Evolutionary conservation across 176 grass and related monocot species (phyloP).

Genomic region (Bromus sterilis): DNA sequence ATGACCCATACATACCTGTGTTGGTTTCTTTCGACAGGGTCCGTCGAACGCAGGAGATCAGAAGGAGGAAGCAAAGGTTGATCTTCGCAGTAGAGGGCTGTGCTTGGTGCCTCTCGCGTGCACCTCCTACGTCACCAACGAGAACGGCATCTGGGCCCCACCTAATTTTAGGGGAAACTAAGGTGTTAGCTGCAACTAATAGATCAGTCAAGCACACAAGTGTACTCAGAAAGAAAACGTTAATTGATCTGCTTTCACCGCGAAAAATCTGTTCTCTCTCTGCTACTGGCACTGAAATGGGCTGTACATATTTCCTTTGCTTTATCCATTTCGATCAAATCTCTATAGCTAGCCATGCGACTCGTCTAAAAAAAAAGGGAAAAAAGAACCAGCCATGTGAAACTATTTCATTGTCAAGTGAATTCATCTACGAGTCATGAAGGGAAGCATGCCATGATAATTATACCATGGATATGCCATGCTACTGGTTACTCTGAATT

Average conservation of each 20-base stretch:
- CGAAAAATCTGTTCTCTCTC: not conserved
- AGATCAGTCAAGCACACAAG: not conserved
- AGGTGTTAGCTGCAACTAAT: not conserved
- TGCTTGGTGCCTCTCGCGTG: slow-evolving; percentile 87
- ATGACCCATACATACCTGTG: not conserved
- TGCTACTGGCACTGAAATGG: not conserved
- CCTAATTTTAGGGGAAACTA: slow-evolving; percentile 50
- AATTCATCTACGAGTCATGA: not conserved
- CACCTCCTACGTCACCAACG: slow-evolving; percentile 85
- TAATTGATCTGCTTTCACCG: not conserved
- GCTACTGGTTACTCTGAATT: not conserved
- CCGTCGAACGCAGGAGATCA: not conserved
- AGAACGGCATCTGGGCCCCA: slow-evolving; percentile 66
- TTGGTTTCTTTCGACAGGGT: not conserved
- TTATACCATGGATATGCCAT: not conserved
- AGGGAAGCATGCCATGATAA: not conserved
- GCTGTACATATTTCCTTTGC: not conserved
- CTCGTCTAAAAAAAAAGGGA: not conserved
- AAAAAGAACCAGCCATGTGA: not conserved
- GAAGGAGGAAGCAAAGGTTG: slow-evolving; percentile 29
- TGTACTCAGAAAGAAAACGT: not conserved
- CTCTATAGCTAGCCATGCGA: not conserved
- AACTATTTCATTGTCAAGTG: not conserved
- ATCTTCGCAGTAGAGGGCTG: slow-evolving; percentile 85
- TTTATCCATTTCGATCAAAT: not conserved